Evolutionary conservation across 495 filamentous ascomycete species (phyloP).

Genomic region (Penicillium psychrofluorescens): DNA sequence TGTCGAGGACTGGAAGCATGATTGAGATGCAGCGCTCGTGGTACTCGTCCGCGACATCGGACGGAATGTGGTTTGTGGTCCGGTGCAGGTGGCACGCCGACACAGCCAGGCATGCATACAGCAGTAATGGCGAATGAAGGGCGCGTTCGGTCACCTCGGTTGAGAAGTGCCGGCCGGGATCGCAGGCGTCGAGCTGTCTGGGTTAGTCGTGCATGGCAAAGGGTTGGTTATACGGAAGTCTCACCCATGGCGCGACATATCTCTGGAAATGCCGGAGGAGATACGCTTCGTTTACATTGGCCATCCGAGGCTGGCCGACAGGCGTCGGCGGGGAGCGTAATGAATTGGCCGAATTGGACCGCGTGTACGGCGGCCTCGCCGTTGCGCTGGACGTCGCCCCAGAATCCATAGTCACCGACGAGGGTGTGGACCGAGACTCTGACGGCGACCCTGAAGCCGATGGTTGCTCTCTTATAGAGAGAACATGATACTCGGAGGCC

Average conservation of each 20-base stretch:
- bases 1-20: conserved; percentile 31
- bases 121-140: conserved; percentile 24
- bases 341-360: conserved; percentile 13
- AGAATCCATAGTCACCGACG: conserved; percentile 18
- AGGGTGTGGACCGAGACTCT: conserved; percentile 18
- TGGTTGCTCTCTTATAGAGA: conserved; percentile 14
- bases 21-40: conserved; percentile 38
- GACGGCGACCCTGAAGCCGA: conserved; percentile 16
- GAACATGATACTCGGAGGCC: conserved; percentile 32
- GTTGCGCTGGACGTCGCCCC: conserved; percentile 8
- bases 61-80: conserved; percentile 25
- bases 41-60: conserved; percentile 30
- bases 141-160: conserved; percentile 28
- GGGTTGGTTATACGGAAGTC: neutral
- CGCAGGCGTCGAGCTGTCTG: conserved; percentile 30
- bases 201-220: too few relatives aligned
- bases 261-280: conserved; percentile 34
- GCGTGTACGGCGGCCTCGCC: conserved; percentile 7
- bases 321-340: conserved; percentile 12
- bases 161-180: conserved; percentile 28
- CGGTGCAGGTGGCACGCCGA: conserved; percentile 33
- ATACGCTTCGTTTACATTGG: conserved; percentile 32
- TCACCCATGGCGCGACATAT: conserved; percentile 32
- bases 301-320: conserved; percentile 17
- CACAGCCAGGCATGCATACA: conserved; percentile 35